phyloP scores from a whole-genome alignment of 2,329 filamentous ascomycete genomes.

The Pseudocercospora vitis region DNA sequence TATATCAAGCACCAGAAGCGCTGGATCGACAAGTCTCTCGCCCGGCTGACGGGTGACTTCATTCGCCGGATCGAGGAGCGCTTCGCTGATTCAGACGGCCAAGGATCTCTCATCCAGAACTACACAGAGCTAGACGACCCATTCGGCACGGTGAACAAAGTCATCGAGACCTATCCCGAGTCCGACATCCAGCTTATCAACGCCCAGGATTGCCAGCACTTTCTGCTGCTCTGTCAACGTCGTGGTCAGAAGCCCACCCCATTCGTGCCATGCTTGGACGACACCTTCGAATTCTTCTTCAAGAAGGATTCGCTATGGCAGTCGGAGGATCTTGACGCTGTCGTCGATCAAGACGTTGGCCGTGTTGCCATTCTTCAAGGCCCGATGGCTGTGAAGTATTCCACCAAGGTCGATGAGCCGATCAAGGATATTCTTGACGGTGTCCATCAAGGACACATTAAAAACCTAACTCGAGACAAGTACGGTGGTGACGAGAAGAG shows the following conservation, averaged over 20 bases:
- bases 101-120: conserved; percentile 81
- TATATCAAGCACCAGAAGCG: conserved; percentile 87
- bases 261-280: conserved; percentile 92
- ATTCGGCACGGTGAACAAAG: conserved; percentile 72
- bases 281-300: conserved; percentile 99
- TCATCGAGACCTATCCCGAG: conserved; percentile 81
- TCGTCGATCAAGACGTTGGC: conserved; percentile 93
- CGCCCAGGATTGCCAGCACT: conserved; percentile 96
- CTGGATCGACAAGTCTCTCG: conserved; percentile 87
- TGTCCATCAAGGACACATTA: conserved; percentile 86
- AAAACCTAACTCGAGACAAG: conserved; percentile 72
- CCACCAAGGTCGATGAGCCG: conserved; percentile 85
- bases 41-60: conserved; percentile 85
- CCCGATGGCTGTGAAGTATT: conserved; percentile 87
- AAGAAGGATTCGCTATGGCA: conserved; percentile 99
- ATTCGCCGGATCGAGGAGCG: conserved; percentile 96
- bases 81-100: conserved; percentile 71
- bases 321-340: conserved; percentile 93
- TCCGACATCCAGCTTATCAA: conserved; percentile 91
- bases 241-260: conserved; percentile 94
- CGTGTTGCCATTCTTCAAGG: conserved; percentile 96
- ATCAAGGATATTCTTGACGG: conserved; percentile 91
- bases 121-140: conserved; percentile 85
- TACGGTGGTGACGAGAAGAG: conserved; percentile 71
- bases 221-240: conserved; percentile 87